phyloP scores from a whole-genome alignment of 805 yeast species.

The Saturnispora ahearnii region DNA sequence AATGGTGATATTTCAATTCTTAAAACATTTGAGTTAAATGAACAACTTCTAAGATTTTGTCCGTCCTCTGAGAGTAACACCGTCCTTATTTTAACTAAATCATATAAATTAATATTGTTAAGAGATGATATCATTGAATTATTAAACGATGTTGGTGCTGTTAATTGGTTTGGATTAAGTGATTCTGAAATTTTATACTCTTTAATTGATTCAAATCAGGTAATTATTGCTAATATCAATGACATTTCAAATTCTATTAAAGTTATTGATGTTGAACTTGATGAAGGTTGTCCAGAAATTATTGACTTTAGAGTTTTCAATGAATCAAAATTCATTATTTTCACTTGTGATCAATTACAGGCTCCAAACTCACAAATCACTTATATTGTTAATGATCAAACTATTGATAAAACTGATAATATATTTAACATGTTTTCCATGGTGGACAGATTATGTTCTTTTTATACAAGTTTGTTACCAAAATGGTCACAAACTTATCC shows the following conservation, averaged over 20 bases:
- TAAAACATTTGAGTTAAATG: background rate
- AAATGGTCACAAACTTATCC: constrained; percentile 33
- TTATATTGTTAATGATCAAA: background rate
- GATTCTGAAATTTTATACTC: constrained; percentile 4
- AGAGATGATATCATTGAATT: constrained; percentile 1
- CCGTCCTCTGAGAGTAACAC: constrained; percentile 4
- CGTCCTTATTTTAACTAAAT: background rate
- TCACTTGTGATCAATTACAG: constrained; percentile 5
- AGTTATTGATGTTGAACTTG: constrained; percentile 15
- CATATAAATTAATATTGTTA: constrained; percentile 4
- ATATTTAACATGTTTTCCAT: constrained; percentile 8
- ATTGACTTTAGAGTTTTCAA: constrained; percentile 5
- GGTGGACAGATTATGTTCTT: constrained; percentile 24
- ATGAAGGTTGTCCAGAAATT: constrained; percentile 5
- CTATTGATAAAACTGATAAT: background rate
- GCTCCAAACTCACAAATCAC: background rate
- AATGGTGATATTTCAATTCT: constrained; percentile 5
- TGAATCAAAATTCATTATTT: background rate
- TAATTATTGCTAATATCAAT: constrained; percentile 1
- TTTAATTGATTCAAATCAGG: background rate
- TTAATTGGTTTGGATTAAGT: constrained; percentile 10
- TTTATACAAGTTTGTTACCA: constrained; percentile 36
- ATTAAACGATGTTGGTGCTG: constrained; percentile 4
- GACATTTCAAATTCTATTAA: constrained; percentile 1
- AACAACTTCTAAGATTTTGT: constrained; percentile 4